A percentile compares a stretch with the other conserved stretches of the same genome.
phyloP scores from a whole-genome alignment of 331 rosid genomes.

The Pyracantha coccinea region DNA sequence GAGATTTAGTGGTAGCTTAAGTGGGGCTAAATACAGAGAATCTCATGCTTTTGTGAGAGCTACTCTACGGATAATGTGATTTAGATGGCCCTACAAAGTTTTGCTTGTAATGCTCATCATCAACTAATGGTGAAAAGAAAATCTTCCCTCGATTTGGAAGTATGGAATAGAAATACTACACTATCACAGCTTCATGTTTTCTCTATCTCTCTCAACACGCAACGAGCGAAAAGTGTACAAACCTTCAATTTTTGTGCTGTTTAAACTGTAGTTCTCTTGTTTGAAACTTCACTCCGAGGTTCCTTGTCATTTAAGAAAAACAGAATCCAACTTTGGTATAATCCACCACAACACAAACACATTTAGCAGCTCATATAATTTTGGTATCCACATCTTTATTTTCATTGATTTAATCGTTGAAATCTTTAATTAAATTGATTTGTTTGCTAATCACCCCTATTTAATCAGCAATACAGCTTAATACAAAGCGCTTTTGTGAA shows the following conservation, averaged over 20 bases:
- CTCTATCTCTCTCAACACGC: too few species aligned
- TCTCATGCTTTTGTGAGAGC: neutral
- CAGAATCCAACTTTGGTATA: neutral
- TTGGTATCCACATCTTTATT: neutral
- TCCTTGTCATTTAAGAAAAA: neutral
- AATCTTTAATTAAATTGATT: neutral
- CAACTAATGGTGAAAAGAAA: neutral
- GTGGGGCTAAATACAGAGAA: neutral
- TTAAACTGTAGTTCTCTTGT: neutral
- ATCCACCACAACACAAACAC: neutral
- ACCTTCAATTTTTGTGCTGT: too few species aligned
- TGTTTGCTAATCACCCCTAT: neutral
- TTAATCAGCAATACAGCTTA: neutral
- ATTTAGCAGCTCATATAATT: neutral
- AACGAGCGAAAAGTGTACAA: neutral
- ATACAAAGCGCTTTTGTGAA: constrained; percentile 15
- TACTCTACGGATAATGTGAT: neutral
- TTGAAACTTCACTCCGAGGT: neutral
- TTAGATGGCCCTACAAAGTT: too few species aligned
- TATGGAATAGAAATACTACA: neutral
- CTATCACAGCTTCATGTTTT: neutral
- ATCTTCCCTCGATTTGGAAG: neutral
- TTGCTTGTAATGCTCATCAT: neutral
- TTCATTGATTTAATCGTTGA: constrained; percentile 5
- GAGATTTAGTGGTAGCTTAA: neutral